Conservation (phyloP, 257 asterid species). For the Hygrophila difformis region DNA sequence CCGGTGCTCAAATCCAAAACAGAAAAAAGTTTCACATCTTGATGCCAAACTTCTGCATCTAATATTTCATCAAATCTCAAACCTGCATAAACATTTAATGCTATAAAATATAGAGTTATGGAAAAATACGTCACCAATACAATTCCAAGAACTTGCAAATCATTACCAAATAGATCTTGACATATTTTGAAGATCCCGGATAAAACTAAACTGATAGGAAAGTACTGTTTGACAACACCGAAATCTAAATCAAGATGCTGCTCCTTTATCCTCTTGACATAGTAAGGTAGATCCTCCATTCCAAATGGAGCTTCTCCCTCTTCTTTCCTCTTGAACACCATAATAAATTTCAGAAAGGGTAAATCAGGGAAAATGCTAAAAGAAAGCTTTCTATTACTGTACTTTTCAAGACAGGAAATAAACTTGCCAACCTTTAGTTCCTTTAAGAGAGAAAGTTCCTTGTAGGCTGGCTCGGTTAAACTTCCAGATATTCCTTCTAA, state of each 20-base stretch:
- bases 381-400: constrained; percentile 6
- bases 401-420: constrained; percentile 10
- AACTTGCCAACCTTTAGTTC: constrained; percentile 65
- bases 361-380: constrained; percentile 5
- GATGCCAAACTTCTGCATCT: constrained; percentile 79
- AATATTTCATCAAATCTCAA: constrained; percentile 65
- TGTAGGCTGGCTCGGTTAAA: constrained; percentile 67
- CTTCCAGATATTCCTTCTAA: constrained; percentile 73
- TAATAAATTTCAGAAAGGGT: constrained; percentile 15
- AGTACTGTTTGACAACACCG: constrained; percentile 72
- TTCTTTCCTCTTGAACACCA: constrained; percentile 56
- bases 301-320: constrained; percentile 80
- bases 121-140: no score
- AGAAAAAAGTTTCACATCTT: constrained; percentile 72
- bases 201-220: constrained; percentile 68
- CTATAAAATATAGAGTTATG: no score
- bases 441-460: constrained; percentile 66
- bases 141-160: constrained; percentile 5
- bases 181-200: constrained; percentile 92
- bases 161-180: constrained; percentile 90
- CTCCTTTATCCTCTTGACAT: constrained; percentile 62
- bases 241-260: constrained; percentile 61
- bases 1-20: constrained; percentile 72
- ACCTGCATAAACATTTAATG: constrained; percentile 34
- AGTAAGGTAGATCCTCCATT: constrained; percentile 74